Evolutionary conservation across 2,329 filamentous ascomycete genomes (phyloP).

Genomic region (Sporothrix brasiliensis): DNA sequence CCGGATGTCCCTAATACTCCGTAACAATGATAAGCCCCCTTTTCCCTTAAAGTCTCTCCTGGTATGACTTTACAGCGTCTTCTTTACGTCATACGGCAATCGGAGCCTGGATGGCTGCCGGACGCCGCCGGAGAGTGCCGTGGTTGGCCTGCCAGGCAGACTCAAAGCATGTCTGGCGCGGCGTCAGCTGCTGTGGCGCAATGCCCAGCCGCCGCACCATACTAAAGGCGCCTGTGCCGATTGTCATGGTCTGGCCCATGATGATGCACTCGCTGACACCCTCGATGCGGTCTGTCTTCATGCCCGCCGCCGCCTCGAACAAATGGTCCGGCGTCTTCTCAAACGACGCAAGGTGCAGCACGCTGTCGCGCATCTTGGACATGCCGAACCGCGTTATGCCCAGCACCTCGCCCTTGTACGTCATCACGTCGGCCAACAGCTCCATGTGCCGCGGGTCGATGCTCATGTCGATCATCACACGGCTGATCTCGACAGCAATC

Average conservation of each 20-base stretch:
- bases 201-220: conserved; percentile 78
- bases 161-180: conserved; percentile 70
- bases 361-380: conserved; percentile 93
- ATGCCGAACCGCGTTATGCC: conserved; percentile 96
- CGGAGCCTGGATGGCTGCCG: background rate
- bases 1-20: conserved; percentile 18
- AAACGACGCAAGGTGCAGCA: conserved; percentile 91
- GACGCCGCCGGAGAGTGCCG: conserved; percentile 12
- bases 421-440: conserved; percentile 96
- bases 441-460: conserved; percentile 99
- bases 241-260: conserved; percentile 90
- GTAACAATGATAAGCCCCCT: background rate
- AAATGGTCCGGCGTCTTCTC: conserved; percentile 98
- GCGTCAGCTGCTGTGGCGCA: conserved; percentile 58
- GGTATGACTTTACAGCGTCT: background rate
- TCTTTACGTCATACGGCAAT: too few relatives aligned
- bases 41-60: background rate
- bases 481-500: conserved; percentile 83
- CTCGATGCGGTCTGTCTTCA: conserved; percentile 90
- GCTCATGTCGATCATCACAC: conserved; percentile 90
- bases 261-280: conserved; percentile 97
- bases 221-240: conserved; percentile 91
- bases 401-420: conserved; percentile 94
- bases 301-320: conserved; percentile 89
- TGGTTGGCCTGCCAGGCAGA: conserved; percentile 56